These are phyloP conservation scores for Buxus sempervirens DNA, from an alignment of 164 flowering plant genomes.

Conservation along the genomic window DNA sequence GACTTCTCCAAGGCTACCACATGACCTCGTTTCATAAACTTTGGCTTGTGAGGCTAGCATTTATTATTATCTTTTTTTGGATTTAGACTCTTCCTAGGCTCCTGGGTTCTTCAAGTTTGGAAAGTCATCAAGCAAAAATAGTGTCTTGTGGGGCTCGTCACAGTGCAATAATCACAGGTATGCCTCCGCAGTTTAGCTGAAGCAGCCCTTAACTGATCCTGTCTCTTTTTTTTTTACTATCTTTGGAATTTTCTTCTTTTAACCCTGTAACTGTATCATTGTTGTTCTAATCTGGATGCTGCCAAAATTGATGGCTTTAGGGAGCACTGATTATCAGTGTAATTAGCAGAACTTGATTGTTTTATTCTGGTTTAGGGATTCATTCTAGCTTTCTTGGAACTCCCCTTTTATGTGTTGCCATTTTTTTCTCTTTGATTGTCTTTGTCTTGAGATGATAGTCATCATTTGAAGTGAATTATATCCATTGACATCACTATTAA, in stretches of 20 bases:
- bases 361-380: background rate
- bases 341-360: background rate
- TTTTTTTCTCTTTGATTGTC: no score
- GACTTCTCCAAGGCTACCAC: no score
- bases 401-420: no score
- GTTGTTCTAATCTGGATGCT: background rate
- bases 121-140: constrained; percentile 51
- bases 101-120: constrained; percentile 74
- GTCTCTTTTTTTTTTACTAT: no score
- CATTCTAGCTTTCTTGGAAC: background rate
- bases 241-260: background rate
- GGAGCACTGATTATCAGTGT: background rate
- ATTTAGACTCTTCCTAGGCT: constrained; percentile 78
- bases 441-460: no score
- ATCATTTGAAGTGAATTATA: no score
- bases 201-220: background rate
- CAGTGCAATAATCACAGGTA: constrained; percentile 77
- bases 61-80: constrained; percentile 9
- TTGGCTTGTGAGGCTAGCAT: background rate
- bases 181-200: constrained; percentile 2
- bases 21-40: background rate
- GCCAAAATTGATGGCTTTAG: background rate
- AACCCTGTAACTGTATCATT: background rate
- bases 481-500: no score
- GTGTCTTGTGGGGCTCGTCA: constrained; percentile 96